Evolutionary conservation across 2,329 filamentous ascomycete species (phyloP), one percentile per base, ranked within the genome.

Genomic region (Fusarium sp.): DNA sequence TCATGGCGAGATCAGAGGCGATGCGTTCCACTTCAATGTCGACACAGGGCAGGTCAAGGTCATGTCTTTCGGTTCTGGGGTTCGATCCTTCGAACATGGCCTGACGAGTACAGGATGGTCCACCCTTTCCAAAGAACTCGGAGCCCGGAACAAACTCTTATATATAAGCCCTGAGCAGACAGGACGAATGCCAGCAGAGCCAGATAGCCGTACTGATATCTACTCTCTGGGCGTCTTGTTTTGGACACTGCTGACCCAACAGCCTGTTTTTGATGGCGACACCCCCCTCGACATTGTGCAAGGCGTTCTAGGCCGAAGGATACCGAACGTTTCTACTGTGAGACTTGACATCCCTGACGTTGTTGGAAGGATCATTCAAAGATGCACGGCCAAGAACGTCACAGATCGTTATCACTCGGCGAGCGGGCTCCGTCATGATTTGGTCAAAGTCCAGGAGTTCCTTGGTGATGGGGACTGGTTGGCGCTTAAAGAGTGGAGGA

Each of bases 131-230:
- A 90, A 91, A 62, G 92, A 97, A 76, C 80, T 94, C 9, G 94
- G 94, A 3, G 92, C 94, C 40, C 94, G 93, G 79, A 90, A 94
- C 75, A 97, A 97, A 78, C 83, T 98, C 20, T 88, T 94, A 51
- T 97, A 93, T 75, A 96, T 97, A 75, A 95, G 94, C 46, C 94
- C 95, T 0, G 95, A 98, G 76, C 95, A 97, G 81, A 97, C 95
- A 4, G 95, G 95, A 15, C 90, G 95, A 20, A 91, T 97, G 86
- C 92, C 94, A 4, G 93, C 92, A 5, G 94, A 97, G 77, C 95
- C 95, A 2, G 95, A 97, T 78, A 92, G 88, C 43, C 88, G 95
- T 40, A 97, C 95, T 17, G 95, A 98, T 78, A 96, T 97, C 32
- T 97, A 97, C 80, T 94, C 93, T 1, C 82, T 97, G 1, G 95